Conservation (phyloP, 108 stramenopile species). For the Nannochloropsis gaditana region DNA sequence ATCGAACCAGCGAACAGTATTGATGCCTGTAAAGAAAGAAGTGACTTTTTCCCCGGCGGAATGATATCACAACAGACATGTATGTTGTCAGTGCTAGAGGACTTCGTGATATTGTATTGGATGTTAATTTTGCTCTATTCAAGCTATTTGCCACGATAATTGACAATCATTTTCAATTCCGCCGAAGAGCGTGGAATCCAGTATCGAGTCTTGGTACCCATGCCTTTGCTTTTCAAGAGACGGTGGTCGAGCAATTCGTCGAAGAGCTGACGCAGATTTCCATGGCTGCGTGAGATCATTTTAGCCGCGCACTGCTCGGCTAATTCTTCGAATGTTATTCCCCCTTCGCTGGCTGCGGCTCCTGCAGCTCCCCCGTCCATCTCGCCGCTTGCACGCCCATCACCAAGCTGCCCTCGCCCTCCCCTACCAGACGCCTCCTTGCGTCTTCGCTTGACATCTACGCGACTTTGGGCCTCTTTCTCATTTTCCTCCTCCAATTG, state of each 20-base stretch:
- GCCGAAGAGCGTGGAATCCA: slow-evolving; percentile 13
- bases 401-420: background rate
- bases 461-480: background rate
- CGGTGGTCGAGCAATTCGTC: background rate
- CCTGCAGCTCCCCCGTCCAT: background rate
- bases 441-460: background rate
- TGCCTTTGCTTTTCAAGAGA: background rate
- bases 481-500: background rate
- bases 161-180: background rate
- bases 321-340: slow-evolving; percentile 17
- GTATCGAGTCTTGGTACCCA: background rate
- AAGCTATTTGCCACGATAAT: slow-evolving; percentile 10
- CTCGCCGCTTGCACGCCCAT: background rate
- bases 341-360: background rate
- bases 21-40: too few relatives aligned
- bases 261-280: background rate
- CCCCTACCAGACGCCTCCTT: background rate
- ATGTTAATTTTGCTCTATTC: background rate
- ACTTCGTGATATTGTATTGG: too few relatives aligned
- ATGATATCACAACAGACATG: too few relatives aligned
- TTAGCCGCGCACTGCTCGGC: background rate
- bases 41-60: too few relatives aligned
- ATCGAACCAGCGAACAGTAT: too few relatives aligned
- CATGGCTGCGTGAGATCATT: slow-evolving; percentile 7
- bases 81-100: too few relatives aligned